Evolutionary conservation across 805 yeast genomes (phyloP).

Genomic region (Myxozyma mucilagina): DNA sequence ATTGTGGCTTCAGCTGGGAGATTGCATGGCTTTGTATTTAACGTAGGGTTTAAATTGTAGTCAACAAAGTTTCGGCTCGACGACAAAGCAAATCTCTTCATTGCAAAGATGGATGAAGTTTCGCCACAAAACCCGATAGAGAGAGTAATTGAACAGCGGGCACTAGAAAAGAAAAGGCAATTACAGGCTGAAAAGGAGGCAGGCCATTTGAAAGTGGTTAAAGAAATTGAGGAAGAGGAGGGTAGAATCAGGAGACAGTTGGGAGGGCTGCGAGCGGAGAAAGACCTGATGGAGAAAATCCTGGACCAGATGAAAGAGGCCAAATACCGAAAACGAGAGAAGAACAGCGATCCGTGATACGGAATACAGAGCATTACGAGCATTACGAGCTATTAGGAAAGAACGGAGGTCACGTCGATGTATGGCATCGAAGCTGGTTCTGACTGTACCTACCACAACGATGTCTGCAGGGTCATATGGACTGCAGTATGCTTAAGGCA

Average conservation of each 20-base stretch:
- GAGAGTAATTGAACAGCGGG: not conserved
- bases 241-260: constrained; percentile 11
- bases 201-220: not conserved
- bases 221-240: constrained; percentile 20
- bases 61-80: not conserved
- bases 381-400: too few species aligned
- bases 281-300: constrained; percentile 23
- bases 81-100: not conserved
- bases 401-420: too few species aligned
- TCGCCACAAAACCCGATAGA: not conserved
- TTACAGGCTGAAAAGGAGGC: constrained; percentile 13
- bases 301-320: constrained; percentile 20
- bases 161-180: constrained; percentile 13
- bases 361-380: too few species aligned
- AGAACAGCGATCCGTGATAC: not conserved
- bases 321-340: not conserved
- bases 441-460: too few species aligned
- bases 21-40: too few species aligned
- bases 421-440: too few species aligned
- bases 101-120: not conserved
- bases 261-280: constrained; percentile 16
- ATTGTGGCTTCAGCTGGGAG: too few species aligned
- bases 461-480: too few species aligned
- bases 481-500: too few species aligned
- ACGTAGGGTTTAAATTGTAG: too few species aligned